Base-by-base conservation (phyloP, 2,329 filamentous ascomycete genomes). In the Lecanosticta acicola region DNA sequence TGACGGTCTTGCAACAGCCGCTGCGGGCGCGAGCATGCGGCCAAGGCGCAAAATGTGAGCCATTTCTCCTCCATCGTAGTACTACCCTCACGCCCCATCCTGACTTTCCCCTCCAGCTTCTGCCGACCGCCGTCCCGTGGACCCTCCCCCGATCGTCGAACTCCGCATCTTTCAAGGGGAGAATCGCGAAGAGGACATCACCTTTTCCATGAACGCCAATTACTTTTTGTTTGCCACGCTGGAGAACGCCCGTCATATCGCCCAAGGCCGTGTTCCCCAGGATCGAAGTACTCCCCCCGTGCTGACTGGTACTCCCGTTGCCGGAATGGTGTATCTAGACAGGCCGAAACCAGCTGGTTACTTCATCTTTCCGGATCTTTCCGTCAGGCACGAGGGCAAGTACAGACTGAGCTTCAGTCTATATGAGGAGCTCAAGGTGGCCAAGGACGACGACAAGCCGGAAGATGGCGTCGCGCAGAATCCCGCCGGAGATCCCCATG, bases 161-260 rank as follows among this genome's bases (percentile, higher is more conserved):
- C 75, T 98, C 51, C 84, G 84, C 55, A 85, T 97, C 54, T 88
- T 82, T 59, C 86, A 95, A 63, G 86, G 84, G 43, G 65, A 69
- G 14, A 53, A 68, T 8, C 66, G 71, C 19, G 66, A 69, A 13
- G 48, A 57, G 32, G 78, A 81, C 19, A 74, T 81, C 60, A 97
- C 93, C 1, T 94, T 94, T 61, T 79, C 81, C 48, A 94, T 96
- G 73, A 91, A 94, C 63, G 90, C 90, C 63, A 95, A 94, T 69
- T 97, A 97, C 78, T 97, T 98, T 71, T 82, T 97, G 33, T 97
- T 88, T 61, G 87, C 90, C 41, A 96, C 89, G 4, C 76, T 98
- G 48, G 89, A 96, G 63, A 83, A 87, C 58, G 85, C 88, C 20
- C 85, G 90, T 32, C 80, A 82, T 21, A 85, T 96, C 49, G 88